Evolutionary conservation across 2,329 filamentous ascomycete genomes (phyloP).

Genomic region (Sporothrix luriei): DNA sequence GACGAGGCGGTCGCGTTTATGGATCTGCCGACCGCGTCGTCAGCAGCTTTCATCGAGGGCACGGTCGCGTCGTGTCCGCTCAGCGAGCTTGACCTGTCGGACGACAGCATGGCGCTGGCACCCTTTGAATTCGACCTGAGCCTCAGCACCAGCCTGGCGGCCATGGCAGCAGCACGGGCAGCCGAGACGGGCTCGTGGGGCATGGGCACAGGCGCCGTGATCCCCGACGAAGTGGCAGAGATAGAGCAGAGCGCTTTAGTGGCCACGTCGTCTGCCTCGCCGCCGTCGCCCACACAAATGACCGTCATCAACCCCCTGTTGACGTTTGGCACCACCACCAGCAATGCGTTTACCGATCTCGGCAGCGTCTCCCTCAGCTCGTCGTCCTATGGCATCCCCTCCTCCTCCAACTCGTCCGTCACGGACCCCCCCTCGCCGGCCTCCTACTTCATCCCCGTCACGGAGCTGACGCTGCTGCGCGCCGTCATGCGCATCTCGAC

Average conservation of each 20-base stretch:
- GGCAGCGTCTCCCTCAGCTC: not conserved
- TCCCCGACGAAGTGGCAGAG: not conserved
- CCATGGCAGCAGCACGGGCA: conserved; percentile 13
- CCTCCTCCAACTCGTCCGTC: conserved; percentile 5
- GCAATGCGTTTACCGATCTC: not conserved
- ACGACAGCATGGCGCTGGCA: not conserved
- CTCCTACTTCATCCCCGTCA: conserved; percentile 53
- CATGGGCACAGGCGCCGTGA: not conserved
- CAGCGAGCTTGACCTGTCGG: not conserved
- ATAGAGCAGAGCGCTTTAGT: not conserved
- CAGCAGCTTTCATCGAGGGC: not conserved
- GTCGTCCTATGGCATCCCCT: not conserved
- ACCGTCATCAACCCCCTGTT: conserved; percentile 1
- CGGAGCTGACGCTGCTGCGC: conserved; percentile 53
- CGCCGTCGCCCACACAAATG: not conserved
- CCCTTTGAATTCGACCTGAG: conserved; percentile 22
- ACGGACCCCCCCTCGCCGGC: conserved; percentile 44
- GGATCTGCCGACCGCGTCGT: not conserved
- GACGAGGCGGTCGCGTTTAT: not conserved
- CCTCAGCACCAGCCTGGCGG: conserved; percentile 19
- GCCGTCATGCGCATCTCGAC: conserved; percentile 52
- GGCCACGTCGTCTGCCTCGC: not conserved
- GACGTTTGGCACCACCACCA: not conserved
- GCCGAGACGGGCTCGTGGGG: conserved; percentile 11
- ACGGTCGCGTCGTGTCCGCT: not conserved